Evolutionary conservation across 1,284 basidiomycete species (phyloP).

Genomic region (Inonotus hispidus): DNA sequence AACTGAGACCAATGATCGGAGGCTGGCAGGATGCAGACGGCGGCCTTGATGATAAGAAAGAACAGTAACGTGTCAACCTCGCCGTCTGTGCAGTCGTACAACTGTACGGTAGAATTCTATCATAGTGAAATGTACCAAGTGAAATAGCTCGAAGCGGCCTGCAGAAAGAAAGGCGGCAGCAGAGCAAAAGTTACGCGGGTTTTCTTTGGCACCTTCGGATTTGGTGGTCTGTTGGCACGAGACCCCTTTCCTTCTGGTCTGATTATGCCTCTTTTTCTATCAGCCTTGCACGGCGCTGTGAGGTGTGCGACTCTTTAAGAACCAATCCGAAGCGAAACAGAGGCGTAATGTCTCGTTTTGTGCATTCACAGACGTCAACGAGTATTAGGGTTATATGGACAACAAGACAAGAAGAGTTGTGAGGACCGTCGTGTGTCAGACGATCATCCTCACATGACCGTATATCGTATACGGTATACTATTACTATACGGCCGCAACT

Average conservation of each 20-base stretch:
- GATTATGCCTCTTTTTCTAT: constrained; percentile 87
- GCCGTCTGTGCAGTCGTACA: no score
- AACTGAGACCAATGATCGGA: constrained; percentile 10
- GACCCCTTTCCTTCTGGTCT: constrained; percentile 45
- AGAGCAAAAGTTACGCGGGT: neutral
- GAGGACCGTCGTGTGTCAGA: no score
- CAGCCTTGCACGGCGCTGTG: constrained; percentile 85
- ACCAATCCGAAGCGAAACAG: constrained; percentile 99
- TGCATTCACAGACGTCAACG: constrained; percentile 94
- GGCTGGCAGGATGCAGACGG: constrained; percentile 9
- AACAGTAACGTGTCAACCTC: neutral
- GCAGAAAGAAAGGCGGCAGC: neutral
- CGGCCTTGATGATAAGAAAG: neutral
- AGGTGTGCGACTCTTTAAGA: constrained; percentile 93
- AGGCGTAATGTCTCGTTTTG: constrained; percentile 94
- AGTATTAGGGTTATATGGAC: no score
- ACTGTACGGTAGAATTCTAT: neutral
- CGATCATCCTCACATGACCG: no score
- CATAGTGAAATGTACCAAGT: neutral
- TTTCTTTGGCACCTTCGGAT: constrained; percentile 14
- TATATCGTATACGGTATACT: no score
- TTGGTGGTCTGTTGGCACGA: constrained; percentile 13
- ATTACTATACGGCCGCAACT: no score
- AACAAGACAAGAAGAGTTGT: no score
- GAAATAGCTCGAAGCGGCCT: neutral